Evolutionary conservation across 352 stramenopile species (phyloP).

Genomic region (Pythium coloratum): DNA sequence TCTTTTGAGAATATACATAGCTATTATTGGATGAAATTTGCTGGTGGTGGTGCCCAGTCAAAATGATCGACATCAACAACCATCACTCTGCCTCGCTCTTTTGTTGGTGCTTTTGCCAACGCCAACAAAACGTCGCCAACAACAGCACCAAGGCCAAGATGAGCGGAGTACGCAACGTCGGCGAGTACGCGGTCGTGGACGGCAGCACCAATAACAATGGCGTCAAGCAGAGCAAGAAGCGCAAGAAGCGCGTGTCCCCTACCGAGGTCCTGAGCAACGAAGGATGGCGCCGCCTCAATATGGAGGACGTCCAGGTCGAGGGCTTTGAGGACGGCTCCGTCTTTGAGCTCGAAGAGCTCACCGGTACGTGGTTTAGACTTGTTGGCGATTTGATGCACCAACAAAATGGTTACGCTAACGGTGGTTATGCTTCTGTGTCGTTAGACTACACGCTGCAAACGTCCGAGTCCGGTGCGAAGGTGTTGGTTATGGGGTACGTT

Average conservation of each 20-base stretch:
- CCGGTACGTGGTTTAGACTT: constrained; percentile 32
- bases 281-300: constrained; percentile 69
- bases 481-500: constrained; percentile 46
- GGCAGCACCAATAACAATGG: constrained; percentile 13
- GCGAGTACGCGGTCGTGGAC: constrained; percentile 34
- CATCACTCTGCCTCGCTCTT: constrained; percentile 13
- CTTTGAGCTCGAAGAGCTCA: constrained; percentile 86
- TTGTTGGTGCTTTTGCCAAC: constrained; percentile 20
- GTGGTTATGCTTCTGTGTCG: background rate
- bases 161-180: constrained; percentile 34
- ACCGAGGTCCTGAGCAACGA: constrained; percentile 13
- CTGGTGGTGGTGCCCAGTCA: constrained; percentile 25
- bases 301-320: constrained; percentile 73
- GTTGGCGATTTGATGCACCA: background rate
- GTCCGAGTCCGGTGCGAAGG: constrained; percentile 51
- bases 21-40: constrained; percentile 33
- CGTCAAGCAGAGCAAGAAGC: constrained; percentile 50
- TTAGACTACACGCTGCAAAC: constrained; percentile 64
- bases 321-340: constrained; percentile 85
- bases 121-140: constrained; percentile 6
- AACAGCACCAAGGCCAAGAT: constrained; percentile 1
- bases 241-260: constrained; percentile 46
- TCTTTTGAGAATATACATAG: constrained; percentile 4
- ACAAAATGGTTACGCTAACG: constrained; percentile 5
- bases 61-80: constrained; percentile 11